Conservation (phyloP, 2,329 filamentous ascomycete species). For the Teratosphaeria viscida region DNA sequence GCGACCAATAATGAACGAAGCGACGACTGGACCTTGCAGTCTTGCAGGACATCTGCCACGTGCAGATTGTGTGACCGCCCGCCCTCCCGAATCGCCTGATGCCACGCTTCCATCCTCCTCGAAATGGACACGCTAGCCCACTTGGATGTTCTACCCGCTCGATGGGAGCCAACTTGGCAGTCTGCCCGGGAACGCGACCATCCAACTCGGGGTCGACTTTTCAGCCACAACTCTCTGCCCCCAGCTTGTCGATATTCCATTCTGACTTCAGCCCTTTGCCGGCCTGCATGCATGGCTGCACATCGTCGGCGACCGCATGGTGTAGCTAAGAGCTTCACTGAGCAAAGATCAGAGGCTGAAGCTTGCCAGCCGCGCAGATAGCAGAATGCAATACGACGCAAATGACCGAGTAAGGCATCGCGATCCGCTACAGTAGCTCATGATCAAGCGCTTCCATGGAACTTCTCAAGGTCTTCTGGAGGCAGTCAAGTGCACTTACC, state of each 20-base stretch:
- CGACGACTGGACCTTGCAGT: neutral
- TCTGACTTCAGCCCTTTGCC: neutral
- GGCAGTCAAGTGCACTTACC: neutral
- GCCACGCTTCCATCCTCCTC: neutral
- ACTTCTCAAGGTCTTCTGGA: neutral
- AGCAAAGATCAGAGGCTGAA: neutral
- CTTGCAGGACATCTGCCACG: neutral
- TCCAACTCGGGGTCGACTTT: neutral
- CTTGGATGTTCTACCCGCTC: neutral
- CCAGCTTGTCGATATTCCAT: neutral
- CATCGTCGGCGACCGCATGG: no score
- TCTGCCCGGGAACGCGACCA: neutral
- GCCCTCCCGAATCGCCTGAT: neutral
- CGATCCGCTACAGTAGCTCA: neutral
- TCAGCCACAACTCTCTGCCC: neutral
- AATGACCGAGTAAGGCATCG: neutral
- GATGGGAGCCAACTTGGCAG: neutral
- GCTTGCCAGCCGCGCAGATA: neutral
- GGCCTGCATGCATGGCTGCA: neutral
- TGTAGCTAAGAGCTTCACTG: no score
- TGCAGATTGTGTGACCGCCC: neutral
- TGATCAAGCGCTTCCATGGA: neutral
- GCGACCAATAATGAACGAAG: neutral
- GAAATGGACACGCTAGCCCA: neutral
- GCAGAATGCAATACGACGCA: neutral